phyloP scores from a whole-genome alignment of 805 yeast genomes.

The Alloascoidea africana region DNA sequence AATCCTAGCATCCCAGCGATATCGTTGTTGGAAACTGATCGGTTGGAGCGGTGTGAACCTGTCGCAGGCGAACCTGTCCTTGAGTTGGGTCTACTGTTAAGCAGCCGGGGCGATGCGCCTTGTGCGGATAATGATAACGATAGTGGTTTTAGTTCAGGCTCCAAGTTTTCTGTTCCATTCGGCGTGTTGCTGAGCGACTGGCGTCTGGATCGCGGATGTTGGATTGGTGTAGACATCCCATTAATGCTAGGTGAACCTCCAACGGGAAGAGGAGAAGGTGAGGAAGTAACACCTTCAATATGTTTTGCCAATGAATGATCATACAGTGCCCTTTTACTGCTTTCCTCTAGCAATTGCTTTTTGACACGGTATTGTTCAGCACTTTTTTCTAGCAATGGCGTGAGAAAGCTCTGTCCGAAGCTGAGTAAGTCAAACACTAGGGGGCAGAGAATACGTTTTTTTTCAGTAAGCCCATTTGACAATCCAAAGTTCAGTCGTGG shows the following conservation, averaged over 20 bases:
- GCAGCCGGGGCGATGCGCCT: too few relatives aligned
- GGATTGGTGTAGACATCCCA: background rate
- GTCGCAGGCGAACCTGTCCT: too few relatives aligned
- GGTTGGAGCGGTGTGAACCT: too few relatives aligned
- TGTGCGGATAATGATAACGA: too few relatives aligned
- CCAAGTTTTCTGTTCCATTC: background rate
- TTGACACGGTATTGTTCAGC: background rate
- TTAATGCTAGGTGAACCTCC: background rate
- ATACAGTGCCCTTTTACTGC: too few relatives aligned
- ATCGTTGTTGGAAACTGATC: too few relatives aligned
- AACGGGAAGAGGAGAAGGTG: background rate
- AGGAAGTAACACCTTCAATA: too few relatives aligned
- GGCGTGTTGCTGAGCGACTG: background rate
- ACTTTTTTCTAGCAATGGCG: background rate
- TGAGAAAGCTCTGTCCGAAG: background rate
- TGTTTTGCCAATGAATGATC: too few relatives aligned
- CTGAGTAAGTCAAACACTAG: background rate
- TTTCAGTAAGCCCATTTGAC: background rate
- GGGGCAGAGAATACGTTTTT: background rate
- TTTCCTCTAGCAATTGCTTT: background rate
- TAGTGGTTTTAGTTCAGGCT: constrained; percentile 1
- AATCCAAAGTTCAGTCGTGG: background rate
- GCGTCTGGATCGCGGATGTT: background rate
- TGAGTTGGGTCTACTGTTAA: too few relatives aligned
- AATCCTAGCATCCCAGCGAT: too few relatives aligned